These are phyloP conservation scores for Otatea glauca DNA, from an alignment of 176 grass and related monocot species.

Conservation along the genomic window DNA sequence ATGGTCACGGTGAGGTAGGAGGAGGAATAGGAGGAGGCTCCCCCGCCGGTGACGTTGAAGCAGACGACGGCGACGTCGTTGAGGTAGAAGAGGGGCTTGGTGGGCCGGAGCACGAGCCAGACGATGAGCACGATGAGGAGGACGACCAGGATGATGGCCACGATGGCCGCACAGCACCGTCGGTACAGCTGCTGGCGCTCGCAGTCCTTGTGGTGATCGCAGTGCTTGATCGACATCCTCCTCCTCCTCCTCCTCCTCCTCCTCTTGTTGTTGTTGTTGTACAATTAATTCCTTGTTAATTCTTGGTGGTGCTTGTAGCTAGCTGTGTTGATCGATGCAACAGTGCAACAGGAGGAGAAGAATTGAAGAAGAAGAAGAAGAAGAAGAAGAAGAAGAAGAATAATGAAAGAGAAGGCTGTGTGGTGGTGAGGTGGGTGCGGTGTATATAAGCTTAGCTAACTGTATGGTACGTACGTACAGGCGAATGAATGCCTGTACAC, in stretches of 20 bases:
- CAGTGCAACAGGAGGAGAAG: neutral
- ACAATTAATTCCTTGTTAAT: neutral
- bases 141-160: conserved; percentile 23
- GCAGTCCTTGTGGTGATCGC: conserved; percentile 59
- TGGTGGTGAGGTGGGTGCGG: neutral
- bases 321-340: no score
- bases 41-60: conserved; percentile 56
- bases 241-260: neutral
- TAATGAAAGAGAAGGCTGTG: neutral
- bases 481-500: neutral
- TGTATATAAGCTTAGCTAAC: neutral
- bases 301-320: neutral
- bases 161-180: conserved; percentile 21
- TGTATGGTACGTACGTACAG: neutral
- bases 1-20: conserved; percentile 58
- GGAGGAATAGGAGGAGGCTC: neutral
- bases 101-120: conserved; percentile 71
- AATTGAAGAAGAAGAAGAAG: neutral
- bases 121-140: conserved; percentile 59
- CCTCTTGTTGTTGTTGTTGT: neutral
- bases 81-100: conserved; percentile 70
- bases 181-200: conserved; percentile 37
- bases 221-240: conserved; percentile 73
- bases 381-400: neutral
- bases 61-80: conserved; percentile 59